Evolutionary conservation across 164 flowering plant genomes (phyloP).

Genomic region (Macadamia integrifolia): DNA sequence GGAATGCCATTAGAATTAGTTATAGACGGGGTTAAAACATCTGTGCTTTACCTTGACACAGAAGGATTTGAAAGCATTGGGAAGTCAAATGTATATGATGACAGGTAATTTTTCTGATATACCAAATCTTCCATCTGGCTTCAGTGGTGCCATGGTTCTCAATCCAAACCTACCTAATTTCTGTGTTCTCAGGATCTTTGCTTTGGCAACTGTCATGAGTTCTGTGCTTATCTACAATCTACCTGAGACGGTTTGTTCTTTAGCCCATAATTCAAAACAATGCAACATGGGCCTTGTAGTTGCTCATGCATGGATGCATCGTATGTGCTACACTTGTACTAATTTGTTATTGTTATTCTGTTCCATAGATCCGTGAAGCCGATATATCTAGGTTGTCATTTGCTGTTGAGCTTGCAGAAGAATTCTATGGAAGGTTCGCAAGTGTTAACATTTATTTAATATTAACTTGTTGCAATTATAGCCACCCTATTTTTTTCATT

Average conservation of each 20-base stretch:
- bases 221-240: conserved; percentile 95
- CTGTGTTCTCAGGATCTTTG: conserved; percentile 70
- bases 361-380: conserved; percentile 88
- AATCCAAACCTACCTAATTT: conserved; percentile 1
- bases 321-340: not conserved
- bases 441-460: not conserved
- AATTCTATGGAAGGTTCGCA: conserved; percentile 92
- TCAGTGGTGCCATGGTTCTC: not conserved
- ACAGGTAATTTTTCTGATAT: conserved; percentile 47
- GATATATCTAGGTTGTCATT: conserved; percentile 95
- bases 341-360: conserved; percentile 1
- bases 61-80: conserved; percentile 99
- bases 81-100: conserved; percentile 98
- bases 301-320: not conserved
- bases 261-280: not conserved
- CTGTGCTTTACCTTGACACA: conserved; percentile 92
- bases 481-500: not conserved
- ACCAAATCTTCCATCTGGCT: conserved; percentile 4
- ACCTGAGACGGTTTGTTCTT: conserved; percentile 85
- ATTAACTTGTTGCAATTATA: not conserved
- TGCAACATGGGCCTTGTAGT: conserved; percentile 1
- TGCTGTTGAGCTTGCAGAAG: conserved; percentile 99
- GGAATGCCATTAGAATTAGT: conserved; percentile 73
- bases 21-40: conserved; percentile 77
- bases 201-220: conserved; percentile 93